A percentile compares a stretch with the other conserved stretches of the same genome.
Evolutionary conservation across 306 rosid species (phyloP).

Genomic region (Cucurbita pepo): DNA sequence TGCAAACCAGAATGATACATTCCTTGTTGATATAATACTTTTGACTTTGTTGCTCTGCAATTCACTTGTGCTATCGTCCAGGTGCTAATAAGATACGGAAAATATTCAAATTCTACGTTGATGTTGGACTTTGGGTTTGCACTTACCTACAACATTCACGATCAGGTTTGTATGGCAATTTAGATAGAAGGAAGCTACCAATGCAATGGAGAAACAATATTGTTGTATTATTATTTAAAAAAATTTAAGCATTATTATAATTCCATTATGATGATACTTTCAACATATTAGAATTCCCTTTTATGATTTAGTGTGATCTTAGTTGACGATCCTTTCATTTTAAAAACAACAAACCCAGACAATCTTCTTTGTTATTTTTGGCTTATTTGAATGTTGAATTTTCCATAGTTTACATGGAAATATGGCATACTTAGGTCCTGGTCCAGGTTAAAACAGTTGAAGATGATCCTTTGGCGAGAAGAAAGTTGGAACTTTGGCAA

Average conservation of each 20-base stretch:
- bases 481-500: constrained; percentile 48
- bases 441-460: constrained; percentile 31
- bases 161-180: constrained; percentile 39
- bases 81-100: constrained; percentile 78
- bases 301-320: not conserved
- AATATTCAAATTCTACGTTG: constrained; percentile 63
- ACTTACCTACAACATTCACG: constrained; percentile 50
- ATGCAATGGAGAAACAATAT: not conserved
- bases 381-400: not conserved
- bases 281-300: not conserved
- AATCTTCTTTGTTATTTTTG: not conserved
- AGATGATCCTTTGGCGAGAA: constrained; percentile 31
- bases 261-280: not conserved
- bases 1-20: not conserved
- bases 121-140: constrained; percentile 79
- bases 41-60: not conserved
- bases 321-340: not conserved
- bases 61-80: constrained; percentile 10
- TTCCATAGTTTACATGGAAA: not conserved
- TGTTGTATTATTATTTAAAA: not conserved
- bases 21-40: not conserved
- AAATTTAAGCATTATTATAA: not conserved
- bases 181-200: not conserved
- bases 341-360: not conserved
- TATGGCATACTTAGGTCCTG: constrained; percentile 34